Base-by-base conservation (phyloP, 139 green algal species). In the Chlamydomonas eustigma region DNA sequence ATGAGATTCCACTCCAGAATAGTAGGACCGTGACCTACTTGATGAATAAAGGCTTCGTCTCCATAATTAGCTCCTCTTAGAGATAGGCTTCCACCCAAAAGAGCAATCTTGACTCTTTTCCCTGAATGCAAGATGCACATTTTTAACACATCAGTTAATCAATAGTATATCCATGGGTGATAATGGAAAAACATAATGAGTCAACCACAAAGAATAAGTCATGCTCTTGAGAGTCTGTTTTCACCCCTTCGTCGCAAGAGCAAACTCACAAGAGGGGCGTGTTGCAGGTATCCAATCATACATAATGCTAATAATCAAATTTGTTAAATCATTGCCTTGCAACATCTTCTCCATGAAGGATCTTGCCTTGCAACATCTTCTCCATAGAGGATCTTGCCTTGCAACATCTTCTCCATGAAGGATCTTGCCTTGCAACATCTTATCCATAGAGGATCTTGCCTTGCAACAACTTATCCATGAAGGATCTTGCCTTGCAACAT, bases 31-130 rank as follows among this genome's bases (percentile, higher is more conserved):
- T n/a, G n/a, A n/a, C n/a, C n/a, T n/a, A n/a, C 44, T 18, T 58
- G 44, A 12, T 18, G 44, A 12, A 58, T 18, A 18, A 58, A 58
- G 44, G 12, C 18, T 18, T 58, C 44, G 44, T 58, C 44, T 18
- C 12, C 12, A 18, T 58, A 58, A 18, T 58, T 58, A 12, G 12
- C 12, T 12, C 44, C 44, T 58, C 69, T 37, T 1, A 75, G 37
- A 3, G 69, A 75, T 12, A 75, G 5, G 37, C 24, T 38, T 25
- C 69, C 69, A 3, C 69, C 69, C 37, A 75, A 36, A 2, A 75
- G 38, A 4, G 64, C 69, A 25, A 75, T 3, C 69, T 75, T 75
- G 69, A 63, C 25, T 33, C 39, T 38, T 39, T 75, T 18, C 4
- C 69, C 69, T 75, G 69, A 18, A 58, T 12, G 44, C 12, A 58